Evolutionary conservation across 495 filamentous ascomycete species (phyloP), one percentile per base, ranked within the genome.

Genomic region (Xylaria cubensis): DNA sequence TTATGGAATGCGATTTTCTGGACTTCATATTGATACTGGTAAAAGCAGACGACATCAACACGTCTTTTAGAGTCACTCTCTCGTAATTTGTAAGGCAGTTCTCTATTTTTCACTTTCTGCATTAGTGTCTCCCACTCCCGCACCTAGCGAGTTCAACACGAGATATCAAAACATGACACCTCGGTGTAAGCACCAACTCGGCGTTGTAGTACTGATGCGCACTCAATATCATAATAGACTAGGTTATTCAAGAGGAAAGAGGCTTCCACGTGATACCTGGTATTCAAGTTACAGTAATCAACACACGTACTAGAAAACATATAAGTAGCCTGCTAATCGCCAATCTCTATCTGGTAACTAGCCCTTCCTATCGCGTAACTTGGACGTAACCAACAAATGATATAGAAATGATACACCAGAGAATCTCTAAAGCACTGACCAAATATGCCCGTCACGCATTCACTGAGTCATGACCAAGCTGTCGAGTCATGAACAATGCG

Each of bases 401-500:
- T 41, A 64, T 19, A 65, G 1, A 15, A 50, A 65, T 65, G 63
- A 65, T 15, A 15, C 13, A 12, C 63, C 39, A 1, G 8, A 15
- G 41, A 9, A 10, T 46, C 62, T 64, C 15, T 41, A 24, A 24
- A 26, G 41, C 44, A 9, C 26, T 5, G 19, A 64, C 5, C 19
- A 0, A 4, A 48, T 48, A 48, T 10, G 17, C 26, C 10, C 13
- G 15, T 21, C 32, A 17, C 29, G 4, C 26, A 34, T 41, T 21
- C 46, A 36, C 19, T 53, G 64, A 67, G 64, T 67, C 64, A 53
- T 53, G 26, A 8, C 8, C 19, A 32, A 6, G 17, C 8, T 36
- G 15, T 34, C 64, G 64, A 67, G 46, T 67, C 64, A 67, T 67
- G 17, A 24, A 17, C 29, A 36, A 46, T 7, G 46, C n/a, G 32